Conservation (phyloP, 2,329 filamentous ascomycete genomes). For the Annulohypoxylon truncatum region DNA sequence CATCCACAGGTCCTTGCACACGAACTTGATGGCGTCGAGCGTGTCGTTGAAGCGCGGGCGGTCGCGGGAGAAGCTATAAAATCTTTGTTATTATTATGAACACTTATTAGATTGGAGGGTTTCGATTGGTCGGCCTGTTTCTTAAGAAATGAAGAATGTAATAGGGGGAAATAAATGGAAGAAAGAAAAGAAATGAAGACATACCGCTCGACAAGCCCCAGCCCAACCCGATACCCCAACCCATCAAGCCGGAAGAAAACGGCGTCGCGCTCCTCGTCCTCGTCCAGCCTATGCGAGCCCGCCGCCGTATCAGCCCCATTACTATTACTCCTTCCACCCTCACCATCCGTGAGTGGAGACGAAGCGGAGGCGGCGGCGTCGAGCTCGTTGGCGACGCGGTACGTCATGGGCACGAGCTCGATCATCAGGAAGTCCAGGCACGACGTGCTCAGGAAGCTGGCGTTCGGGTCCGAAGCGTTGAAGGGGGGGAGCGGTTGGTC, state of each 20-base stretch:
- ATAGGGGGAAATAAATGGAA: not conserved
- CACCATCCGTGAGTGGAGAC: not conserved
- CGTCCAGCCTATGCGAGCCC: constrained; percentile 60
- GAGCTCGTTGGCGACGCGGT: constrained; percentile 82
- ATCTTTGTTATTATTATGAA: no score
- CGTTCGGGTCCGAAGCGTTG: constrained; percentile 78
- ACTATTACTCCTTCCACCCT: constrained; percentile 26
- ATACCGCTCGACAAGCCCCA: constrained; percentile 91
- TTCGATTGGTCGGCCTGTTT: not conserved
- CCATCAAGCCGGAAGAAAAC: constrained; percentile 86
- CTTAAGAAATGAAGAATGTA: no score
- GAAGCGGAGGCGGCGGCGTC: constrained; percentile 56
- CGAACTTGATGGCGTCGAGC: constrained; percentile 95
- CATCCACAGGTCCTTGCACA: constrained; percentile 98
- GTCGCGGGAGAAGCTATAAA: constrained; percentile 79
- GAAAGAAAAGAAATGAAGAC: constrained; percentile 42
- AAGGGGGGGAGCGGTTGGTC: constrained; percentile 75
- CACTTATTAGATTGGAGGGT: not conserved
- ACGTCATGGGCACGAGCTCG: constrained; percentile 94
- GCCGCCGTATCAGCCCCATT: constrained; percentile 44
- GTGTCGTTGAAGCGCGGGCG: constrained; percentile 90
- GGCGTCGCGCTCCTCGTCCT: constrained; percentile 85
- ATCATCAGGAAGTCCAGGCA: constrained; percentile 95
- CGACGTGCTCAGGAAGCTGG: constrained; percentile 82
- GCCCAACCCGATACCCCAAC: constrained; percentile 89